phyloP scores from a whole-genome alignment of 2,329 filamentous ascomycete species.

The Arthrobotrys pseudoclavata region DNA sequence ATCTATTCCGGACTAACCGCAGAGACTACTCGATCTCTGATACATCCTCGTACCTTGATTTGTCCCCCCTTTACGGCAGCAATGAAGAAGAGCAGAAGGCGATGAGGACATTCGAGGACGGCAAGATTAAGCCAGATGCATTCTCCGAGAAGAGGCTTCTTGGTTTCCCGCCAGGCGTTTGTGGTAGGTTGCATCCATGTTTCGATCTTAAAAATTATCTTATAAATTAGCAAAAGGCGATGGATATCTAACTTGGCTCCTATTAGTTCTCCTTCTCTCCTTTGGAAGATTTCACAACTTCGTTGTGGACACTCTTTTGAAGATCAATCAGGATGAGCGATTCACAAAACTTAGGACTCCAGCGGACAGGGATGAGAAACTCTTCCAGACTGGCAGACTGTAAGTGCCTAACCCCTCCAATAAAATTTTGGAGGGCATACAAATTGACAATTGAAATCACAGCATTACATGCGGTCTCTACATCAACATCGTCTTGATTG shows the following conservation, averaged over 20 bases:
- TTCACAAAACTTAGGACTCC: constrained; percentile 63
- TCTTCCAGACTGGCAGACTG: constrained; percentile 71
- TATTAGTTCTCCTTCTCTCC: constrained; percentile 63
- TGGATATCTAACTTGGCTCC: background rate
- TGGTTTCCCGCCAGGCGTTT: constrained; percentile 71
- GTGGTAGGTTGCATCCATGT: constrained; percentile 65
- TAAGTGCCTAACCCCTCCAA: constrained; percentile 18
- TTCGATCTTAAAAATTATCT: background rate
- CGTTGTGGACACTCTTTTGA: constrained; percentile 65
- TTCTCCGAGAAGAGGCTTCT: constrained; percentile 71
- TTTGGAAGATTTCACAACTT: constrained; percentile 67
- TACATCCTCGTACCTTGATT: constrained; percentile 71
- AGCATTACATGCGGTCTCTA: constrained; percentile 70
- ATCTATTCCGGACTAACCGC: constrained; percentile 71
- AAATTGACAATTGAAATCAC: background rate
- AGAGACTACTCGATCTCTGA: constrained; percentile 68
- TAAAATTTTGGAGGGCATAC: too few species aligned
- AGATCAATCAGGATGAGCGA: constrained; percentile 68
- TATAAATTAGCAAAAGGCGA: too few species aligned
- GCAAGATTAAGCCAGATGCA: constrained; percentile 71
- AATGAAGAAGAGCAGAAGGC: constrained; percentile 76
- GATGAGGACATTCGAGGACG: constrained; percentile 71
- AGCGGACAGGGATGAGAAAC: constrained; percentile 67
- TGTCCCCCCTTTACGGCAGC: constrained; percentile 72
- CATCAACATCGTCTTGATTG: constrained; percentile 71